These are phyloP conservation scores for Penicillium maclennaniae DNA, from an alignment of 495 filamentous ascomycete genomes.

Conservation along the genomic window DNA sequence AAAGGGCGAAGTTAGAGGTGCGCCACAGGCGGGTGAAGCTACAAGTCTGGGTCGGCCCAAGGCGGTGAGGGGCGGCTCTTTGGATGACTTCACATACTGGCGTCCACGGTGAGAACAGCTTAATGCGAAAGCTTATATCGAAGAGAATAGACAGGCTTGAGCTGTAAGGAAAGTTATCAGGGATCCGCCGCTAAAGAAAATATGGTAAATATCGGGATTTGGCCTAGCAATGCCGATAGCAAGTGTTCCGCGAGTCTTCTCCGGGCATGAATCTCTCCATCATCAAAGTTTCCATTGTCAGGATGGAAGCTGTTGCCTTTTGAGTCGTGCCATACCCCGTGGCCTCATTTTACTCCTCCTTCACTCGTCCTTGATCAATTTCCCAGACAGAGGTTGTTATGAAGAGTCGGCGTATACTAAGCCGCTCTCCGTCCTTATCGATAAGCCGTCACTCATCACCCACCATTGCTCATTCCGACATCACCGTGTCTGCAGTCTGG, in stretches of 20 bases:
- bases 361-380: too few species aligned
- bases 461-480: neutral
- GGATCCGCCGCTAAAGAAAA: neutral
- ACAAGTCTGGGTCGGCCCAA: neutral
- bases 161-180: neutral
- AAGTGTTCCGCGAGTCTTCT: neutral
- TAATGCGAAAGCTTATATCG: neutral
- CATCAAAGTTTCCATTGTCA: neutral
- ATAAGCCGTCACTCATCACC: constrained; percentile 20
- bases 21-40: constrained; percentile 15
- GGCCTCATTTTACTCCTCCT: too few species aligned
- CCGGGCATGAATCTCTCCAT: neutral
- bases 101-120: neutral
- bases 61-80: constrained; percentile 5
- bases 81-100: constrained; percentile 4
- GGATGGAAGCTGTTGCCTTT: neutral
- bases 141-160: too few species aligned
- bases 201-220: neutral
- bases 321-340: too few species aligned
- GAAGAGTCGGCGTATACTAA: neutral
- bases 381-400: neutral
- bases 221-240: neutral
- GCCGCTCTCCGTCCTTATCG: constrained; percentile 25
- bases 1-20: constrained; percentile 1
- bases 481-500: neutral